Conservation (phyloP, 2,329 filamentous ascomycete genomes). For the Trichothecium sympodiale region DNA sequence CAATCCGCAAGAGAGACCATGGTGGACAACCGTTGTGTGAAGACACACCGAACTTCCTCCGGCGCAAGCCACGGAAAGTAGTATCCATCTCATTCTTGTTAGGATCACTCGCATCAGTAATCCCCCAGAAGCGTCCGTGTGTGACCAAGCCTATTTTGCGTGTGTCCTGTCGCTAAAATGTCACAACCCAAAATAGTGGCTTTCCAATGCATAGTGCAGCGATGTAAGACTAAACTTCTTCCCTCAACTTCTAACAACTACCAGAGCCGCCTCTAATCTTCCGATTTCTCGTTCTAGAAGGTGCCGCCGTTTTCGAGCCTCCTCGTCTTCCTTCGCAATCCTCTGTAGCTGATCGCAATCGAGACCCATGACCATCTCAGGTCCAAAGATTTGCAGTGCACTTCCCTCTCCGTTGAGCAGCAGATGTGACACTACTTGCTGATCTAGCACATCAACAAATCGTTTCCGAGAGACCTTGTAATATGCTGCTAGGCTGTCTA, state of each 20-base stretch:
- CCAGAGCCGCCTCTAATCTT: constrained; percentile 26
- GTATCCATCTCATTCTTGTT: too few species aligned
- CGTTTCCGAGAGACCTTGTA: constrained; percentile 50
- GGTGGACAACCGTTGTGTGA: too few species aligned
- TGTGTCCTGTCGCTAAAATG: too few species aligned
- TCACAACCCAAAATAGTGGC: too few species aligned
- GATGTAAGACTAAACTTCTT: too few species aligned
- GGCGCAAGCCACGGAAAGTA: too few species aligned
- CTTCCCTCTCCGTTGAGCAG: constrained; percentile 37
- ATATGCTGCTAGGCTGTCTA: constrained; percentile 48
- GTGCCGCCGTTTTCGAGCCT: constrained; percentile 25
- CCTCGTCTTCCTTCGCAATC: constrained; percentile 47
- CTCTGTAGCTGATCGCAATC: constrained; percentile 34
- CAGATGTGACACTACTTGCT: constrained; percentile 43
- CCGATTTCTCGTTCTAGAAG: constrained; percentile 33
- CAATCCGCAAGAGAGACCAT: too few species aligned
- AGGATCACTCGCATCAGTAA: too few species aligned
- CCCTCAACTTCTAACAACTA: constrained; percentile 12
- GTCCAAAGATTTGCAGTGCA: constrained; percentile 41
- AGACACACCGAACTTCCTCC: too few species aligned
- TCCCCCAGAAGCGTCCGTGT: too few species aligned
- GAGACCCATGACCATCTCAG: constrained; percentile 37
- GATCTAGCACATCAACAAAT: constrained; percentile 52
- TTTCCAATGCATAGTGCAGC: too few species aligned
- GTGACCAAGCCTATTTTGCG: too few species aligned